Base-by-base conservation (phyloP, 352 stramenopile genomes). In the Sclerospora graminicola region DNA sequence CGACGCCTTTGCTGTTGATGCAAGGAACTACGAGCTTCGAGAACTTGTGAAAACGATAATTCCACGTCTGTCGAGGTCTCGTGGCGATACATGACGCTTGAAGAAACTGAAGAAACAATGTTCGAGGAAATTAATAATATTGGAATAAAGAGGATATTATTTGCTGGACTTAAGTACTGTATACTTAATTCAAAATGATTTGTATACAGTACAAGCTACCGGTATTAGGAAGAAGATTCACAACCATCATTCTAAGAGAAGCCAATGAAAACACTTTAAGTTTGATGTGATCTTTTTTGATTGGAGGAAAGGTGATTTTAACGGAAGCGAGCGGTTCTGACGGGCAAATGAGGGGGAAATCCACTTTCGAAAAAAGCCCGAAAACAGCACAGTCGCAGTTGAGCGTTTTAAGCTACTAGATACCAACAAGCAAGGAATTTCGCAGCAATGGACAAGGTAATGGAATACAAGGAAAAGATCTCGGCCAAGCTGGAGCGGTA, bases 391-490 rank as follows among this genome's bases (percentile, higher is more conserved):
- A 13, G n/a, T n/a, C n/a, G n/a, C n/a, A n/a, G n/a, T n/a, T 3
- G 0, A 8, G n/a, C 28, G 41, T 43, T 36, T 27, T 18, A 24
- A 26, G 2, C 20, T 30, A 11, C 31, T 10, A 27, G 15, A 8
- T 8, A 33, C 6, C 26, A 30, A 30, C 26, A 2, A 24, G 16
- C 6, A 28, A 24, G 10, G 9, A 39, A 40, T 23, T 29, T 47
- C 53, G 32, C 32, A 48, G 52, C 9, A 20, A 91, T 91, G 79
- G 79, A 91, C 65, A 88, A 89, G 57, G 5, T 82, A 36, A 38
- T 81, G 38, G 69, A 88, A 54, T 91, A 91, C 70, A 87, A 87
- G 69, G 68, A 74, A 18, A 89, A 81, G 54, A 86, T 91, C 65
- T 72, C 57, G 44, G 60, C 66, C 60, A 77, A 79, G 57, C 63